Base-by-base conservation (phyloP, 202 grass and related monocot species). In the Alloteropsis angusta region DNA sequence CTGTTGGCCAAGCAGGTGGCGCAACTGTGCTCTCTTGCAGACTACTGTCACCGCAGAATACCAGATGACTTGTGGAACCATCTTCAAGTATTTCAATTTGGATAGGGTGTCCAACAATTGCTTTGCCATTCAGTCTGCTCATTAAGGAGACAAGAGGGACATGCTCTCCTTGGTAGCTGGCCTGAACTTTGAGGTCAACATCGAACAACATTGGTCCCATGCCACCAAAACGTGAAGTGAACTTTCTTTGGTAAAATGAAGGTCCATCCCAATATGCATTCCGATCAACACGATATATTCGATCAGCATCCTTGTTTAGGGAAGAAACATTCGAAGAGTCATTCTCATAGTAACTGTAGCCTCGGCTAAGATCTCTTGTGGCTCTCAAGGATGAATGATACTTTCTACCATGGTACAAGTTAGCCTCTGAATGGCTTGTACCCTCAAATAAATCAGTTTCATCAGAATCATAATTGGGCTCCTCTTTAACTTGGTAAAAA, bases 81-180 rank as follows among this genome's bases (percentile, higher is more conserved):
- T 93, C 86, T 86, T 84, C 84, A 30, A 95, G 60, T 81, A 88
- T 98, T 80, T 98, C 96, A 74, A 98, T 95, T 88, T 95, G 96
- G 64, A 98, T 80, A 76, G 96, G 96, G 41, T 98, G 92, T 43
- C 96, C 96, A 82, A 98, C 84, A 81, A 98, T 93, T 77, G 96
- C 96, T 84, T 98, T 98, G 66, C 96, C 92, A 85, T 98, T 92
- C 79, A 98, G 85, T 75, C 96, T 86, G 79, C 96, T 95, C 96
- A 98, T 98, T 65, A 98, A 68, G 74, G 88, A 98, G 76, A 98
- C 96, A 68, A 98, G 90, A 84, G 96, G 96, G 70, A 98, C 96
- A 86, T 87, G 87, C 79, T 98, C 96, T 58, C 96, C 96, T 73
- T 98, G 92, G 78, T 98, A 98, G 80, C 92, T 98, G 73, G 89